Conservation (phyloP, 2,329 filamentous ascomycete species). For the Sporothrix protearum region DNA sequence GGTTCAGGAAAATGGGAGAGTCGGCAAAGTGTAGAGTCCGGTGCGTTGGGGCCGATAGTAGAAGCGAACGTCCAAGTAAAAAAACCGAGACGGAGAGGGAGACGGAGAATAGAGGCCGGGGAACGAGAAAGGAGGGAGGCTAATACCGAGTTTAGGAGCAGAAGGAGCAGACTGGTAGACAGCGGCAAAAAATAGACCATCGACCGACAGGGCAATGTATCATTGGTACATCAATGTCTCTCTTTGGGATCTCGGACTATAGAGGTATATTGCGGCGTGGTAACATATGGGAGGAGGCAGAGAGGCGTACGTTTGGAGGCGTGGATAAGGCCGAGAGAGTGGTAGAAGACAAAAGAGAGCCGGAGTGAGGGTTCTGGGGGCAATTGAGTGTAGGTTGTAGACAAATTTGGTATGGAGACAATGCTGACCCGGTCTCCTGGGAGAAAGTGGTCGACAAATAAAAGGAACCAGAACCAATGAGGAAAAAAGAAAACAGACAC, state of each 20-base stretch:
- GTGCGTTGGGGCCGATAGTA: neutral
- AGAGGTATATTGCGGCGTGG: slow-evolving; percentile 19
- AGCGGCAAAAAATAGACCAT: neutral
- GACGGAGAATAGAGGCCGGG: neutral
- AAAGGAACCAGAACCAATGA: neutral
- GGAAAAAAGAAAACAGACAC: neutral
- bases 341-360: neutral
- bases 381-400: neutral
- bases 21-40: neutral
- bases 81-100: neutral
- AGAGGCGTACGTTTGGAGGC: neutral
- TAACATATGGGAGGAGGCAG: neutral
- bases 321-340: neutral
- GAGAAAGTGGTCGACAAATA: neutral
- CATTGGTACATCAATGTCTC: neutral
- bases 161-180: neutral
- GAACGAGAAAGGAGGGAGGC: neutral
- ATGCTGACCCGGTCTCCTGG: neutral
- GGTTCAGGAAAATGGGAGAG: neutral
- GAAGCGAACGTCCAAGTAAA: too few species aligned
- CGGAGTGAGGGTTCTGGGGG: neutral
- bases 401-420: neutral
- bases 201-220: neutral
- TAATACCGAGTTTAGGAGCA: neutral
- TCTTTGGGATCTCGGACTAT: slow-evolving; percentile 15